phyloP scores from a whole-genome alignment of 2,329 filamentous ascomycete genomes.

The Exophiala calicioides region DNA sequence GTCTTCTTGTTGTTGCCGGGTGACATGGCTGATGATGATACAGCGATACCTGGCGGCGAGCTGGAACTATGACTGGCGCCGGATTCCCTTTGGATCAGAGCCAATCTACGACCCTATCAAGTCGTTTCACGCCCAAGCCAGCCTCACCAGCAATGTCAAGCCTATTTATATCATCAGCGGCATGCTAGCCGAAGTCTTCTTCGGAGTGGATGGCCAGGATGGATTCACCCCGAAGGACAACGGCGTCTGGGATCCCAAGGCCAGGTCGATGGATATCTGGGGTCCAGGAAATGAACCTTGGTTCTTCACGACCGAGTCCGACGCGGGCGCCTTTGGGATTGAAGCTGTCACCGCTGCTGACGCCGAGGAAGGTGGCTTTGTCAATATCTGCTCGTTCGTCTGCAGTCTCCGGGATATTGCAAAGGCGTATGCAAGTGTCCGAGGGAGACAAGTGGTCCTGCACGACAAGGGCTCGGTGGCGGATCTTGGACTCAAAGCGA shows the following conservation, averaged over 20 bases:
- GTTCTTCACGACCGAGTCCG: constrained; percentile 6
- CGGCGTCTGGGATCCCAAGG: neutral
- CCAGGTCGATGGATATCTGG: neutral
- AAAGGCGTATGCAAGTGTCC: constrained; percentile 4
- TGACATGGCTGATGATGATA: too few relatives aligned
- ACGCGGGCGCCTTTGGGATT: constrained; percentile 5
- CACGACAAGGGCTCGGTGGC: too few relatives aligned
- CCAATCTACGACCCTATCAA: constrained; percentile 39
- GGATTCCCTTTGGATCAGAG: constrained; percentile 34
- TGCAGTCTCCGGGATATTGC: constrained; percentile 2
- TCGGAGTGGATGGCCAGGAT: constrained; percentile 7
- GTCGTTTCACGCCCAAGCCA: constrained; percentile 33
- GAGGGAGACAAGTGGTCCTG: too few relatives aligned
- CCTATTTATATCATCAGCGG: constrained; percentile 38
- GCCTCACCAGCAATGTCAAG: constrained; percentile 32
- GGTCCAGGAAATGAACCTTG: constrained; percentile 1
- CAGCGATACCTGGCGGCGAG: constrained; percentile 32
- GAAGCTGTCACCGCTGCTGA: constrained; percentile 4
- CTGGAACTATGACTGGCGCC: constrained; percentile 40
- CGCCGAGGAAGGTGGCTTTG: constrained; percentile 4
- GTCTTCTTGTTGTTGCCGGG: too few relatives aligned
- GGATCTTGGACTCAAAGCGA: too few relatives aligned
- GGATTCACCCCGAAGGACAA: constrained; percentile 1
- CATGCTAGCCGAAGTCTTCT: constrained; percentile 33
- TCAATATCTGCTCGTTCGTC: neutral